Evolutionary conservation across 129 eudicot species (phyloP), one percentile per base, ranked within the genome.

Genomic region (Centella asiatica): DNA sequence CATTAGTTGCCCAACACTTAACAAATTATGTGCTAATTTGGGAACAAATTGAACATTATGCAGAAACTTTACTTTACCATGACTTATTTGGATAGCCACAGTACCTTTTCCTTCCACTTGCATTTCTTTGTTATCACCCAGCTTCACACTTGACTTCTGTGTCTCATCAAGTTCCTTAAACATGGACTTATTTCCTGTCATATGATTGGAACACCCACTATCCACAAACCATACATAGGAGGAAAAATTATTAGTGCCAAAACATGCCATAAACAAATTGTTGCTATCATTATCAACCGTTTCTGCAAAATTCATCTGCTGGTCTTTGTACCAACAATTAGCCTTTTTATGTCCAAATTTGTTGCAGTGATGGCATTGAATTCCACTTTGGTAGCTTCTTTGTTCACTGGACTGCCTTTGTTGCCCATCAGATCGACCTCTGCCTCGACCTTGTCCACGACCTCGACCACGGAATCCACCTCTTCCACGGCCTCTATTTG

Each of bases 1-100:
- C 66, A 69, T 69, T 20, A 69, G 27, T 28, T 58, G 73, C 44
- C 72, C 66, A 8, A 69, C 58, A 42, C 66, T n/a, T n/a, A n/a
- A n/a, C n/a, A n/a, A n/a, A n/a, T n/a, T n/a, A n/a, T n/a, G n/a
- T n/a, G n/a, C n/a, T 57, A 69, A 58, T 44, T 32, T 15, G 46
- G 57, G 73, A 4, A 69, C 64, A 67, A 17, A 67, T 27, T 34
- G 72, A 13, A 54, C 64, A 67, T 67, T 42, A 55, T 53, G 37
- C 28, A 67, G 13, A 6, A 53, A 15, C 13, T 67, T 67, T 11
- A 53, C 53, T 0, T 53, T 45, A 19, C 73, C 73, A 10, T 57
- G 66, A 4, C 8, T 1, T 7, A 47, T 57, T 31, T 57, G 32
- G 33, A 69, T 60, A 7, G 39, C 60, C 5, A 61, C 52, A 14